phyloP scores from a whole-genome alignment of 768 basidiomycete genomes.

The Rhizopogon vulgaris region DNA sequence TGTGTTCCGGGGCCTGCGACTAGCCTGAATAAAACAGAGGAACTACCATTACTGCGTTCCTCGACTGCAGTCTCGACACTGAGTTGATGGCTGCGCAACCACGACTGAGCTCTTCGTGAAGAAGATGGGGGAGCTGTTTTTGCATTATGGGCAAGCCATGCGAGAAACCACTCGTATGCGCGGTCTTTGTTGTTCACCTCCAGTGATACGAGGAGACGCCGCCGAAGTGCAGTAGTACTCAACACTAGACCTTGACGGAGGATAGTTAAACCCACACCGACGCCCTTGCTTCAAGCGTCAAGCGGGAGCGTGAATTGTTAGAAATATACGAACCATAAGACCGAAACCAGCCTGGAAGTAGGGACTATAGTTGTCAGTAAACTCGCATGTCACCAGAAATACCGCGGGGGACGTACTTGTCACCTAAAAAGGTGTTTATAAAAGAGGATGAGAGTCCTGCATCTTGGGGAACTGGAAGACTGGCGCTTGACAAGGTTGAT shows the following conservation, averaged over 20 bases:
- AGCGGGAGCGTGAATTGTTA: background rate
- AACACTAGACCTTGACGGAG: conserved; percentile 66
- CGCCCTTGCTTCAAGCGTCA: conserved; percentile 48
- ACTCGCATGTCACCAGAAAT: conserved; percentile 1
- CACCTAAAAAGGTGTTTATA: conserved; percentile 39
- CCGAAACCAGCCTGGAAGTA: conserved; percentile 99
- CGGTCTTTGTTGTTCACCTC: conserved; percentile 96
- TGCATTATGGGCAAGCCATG: conserved; percentile 86
- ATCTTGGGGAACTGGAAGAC: conserved; percentile 5
- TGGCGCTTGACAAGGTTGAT: background rate
- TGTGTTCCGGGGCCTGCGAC: conserved; percentile 95
- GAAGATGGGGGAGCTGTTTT: conserved; percentile 23
- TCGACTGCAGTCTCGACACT: conserved; percentile 92
- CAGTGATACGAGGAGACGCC: conserved; percentile 88
- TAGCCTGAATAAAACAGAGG: conserved; percentile 84
- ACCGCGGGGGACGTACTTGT: conserved; percentile 51
- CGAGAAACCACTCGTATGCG: conserved; percentile 93
- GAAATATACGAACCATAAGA: conserved; percentile 64
- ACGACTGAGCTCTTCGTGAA: conserved; percentile 24
- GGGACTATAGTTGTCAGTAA: conserved; percentile 56
- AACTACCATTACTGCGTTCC: conserved; percentile 85
- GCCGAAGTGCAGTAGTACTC: conserved; percentile 69
- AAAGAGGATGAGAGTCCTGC: conserved; percentile 21
- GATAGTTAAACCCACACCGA: conserved; percentile 77
- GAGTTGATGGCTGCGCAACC: conserved; percentile 82